phyloP scores from a whole-genome alignment of 331 rosid genomes.

The Acacia concinna region DNA sequence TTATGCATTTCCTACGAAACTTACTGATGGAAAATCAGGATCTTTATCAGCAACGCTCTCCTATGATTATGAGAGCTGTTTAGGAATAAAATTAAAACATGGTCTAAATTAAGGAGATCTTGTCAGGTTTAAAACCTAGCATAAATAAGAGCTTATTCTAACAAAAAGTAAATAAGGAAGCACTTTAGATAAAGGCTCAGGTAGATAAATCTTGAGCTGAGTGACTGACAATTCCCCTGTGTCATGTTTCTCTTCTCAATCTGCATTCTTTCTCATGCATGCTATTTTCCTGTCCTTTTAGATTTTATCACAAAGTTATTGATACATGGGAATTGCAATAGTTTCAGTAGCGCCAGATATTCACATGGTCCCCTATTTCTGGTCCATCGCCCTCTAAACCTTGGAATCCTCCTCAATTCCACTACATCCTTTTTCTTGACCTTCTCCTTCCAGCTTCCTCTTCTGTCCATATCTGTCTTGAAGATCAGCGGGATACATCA shows the following conservation, averaged over 20 bases:
- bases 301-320: not conserved
- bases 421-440: not conserved
- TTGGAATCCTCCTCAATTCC: not conserved
- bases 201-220: not conserved
- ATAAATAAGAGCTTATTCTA: not conserved
- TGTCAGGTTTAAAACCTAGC: not conserved
- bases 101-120: not conserved
- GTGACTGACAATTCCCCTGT: not conserved
- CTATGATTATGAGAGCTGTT: not conserved
- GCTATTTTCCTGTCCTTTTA: not conserved
- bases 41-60: not conserved
- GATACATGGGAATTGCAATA: not conserved
- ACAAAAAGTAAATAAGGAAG: too few species aligned
- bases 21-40: not conserved
- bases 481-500: not conserved
- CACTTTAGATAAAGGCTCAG: not conserved
- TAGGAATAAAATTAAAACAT: not conserved
- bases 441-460: not conserved
- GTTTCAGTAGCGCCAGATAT: not conserved
- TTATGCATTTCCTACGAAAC: not conserved
- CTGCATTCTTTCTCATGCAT: not conserved
- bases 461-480: not conserved
- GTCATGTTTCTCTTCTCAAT: not conserved
- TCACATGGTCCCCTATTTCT: not conserved
- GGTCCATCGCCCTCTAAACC: not conserved